These are phyloP conservation scores for Postia placenta DNA, from an alignment of 768 basidiomycete genomes.

Conservation along the genomic window DNA sequence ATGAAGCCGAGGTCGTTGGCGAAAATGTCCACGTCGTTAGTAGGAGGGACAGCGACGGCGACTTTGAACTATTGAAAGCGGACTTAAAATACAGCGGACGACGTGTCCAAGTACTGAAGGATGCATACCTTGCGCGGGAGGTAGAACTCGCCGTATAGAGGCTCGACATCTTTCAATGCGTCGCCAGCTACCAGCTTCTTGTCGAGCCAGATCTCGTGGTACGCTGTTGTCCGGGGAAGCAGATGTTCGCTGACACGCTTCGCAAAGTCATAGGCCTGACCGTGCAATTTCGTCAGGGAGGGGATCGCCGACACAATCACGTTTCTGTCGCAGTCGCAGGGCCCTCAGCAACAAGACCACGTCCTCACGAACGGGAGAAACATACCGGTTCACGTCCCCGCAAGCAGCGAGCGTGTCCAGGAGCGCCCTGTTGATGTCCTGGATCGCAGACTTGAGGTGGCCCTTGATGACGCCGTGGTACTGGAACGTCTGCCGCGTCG, in stretches of 20 bases:
- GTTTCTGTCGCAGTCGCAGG: slow-evolving; percentile 60
- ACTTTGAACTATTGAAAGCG: slow-evolving; percentile 76
- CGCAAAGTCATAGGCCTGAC: slow-evolving; percentile 77
- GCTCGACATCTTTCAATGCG: slow-evolving; percentile 91
- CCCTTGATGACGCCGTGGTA: slow-evolving; percentile 99
- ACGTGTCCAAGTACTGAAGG: too few relatives aligned
- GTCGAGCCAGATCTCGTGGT: slow-evolving; percentile 99
- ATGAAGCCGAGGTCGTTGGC: slow-evolving; percentile 97
- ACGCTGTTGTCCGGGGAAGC: slow-evolving; percentile 86
- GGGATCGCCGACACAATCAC: slow-evolving; percentile 92
- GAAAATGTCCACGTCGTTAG: slow-evolving; percentile 94
- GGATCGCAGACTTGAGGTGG: slow-evolving; percentile 93
- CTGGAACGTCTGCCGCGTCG: slow-evolving; percentile 97
- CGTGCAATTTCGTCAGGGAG: slow-evolving; percentile 79
- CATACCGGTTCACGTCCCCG: slow-evolving; percentile 92
- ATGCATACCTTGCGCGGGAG: slow-evolving; percentile 89
- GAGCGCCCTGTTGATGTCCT: slow-evolving; percentile 86
- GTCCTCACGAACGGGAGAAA: background rate
- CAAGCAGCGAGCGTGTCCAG: slow-evolving; percentile 97
- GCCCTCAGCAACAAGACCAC: slow-evolving; percentile 7
- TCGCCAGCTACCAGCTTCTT: slow-evolving; percentile 95
- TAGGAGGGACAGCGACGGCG: slow-evolving; percentile 92
- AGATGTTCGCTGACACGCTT: slow-evolving; percentile 81
- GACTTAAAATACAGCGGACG: background rate
- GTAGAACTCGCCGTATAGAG: slow-evolving; percentile 97